phyloP scores from a whole-genome alignment of 2,329 filamentous ascomycete genomes.

The Colletotrichum sp. region DNA sequence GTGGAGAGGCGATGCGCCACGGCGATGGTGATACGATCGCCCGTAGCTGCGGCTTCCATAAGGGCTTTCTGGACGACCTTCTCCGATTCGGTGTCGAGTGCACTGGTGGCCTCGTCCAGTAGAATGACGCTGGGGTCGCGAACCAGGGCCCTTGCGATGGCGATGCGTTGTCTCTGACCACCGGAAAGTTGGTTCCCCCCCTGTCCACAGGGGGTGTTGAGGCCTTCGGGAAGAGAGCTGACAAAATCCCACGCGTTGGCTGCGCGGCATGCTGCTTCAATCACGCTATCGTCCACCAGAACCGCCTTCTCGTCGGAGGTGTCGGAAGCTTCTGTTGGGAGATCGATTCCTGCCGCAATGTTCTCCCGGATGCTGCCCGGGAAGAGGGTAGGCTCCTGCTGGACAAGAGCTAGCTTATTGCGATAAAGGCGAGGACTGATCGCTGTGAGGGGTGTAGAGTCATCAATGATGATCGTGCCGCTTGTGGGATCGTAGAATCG shows the following conservation, averaged over 20 bases:
- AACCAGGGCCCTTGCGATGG: slow-evolving; percentile 74
- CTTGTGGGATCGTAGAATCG: slow-evolving; percentile 29
- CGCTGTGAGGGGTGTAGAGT: neutral
- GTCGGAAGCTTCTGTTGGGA: neutral
- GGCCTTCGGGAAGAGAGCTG: slow-evolving; percentile 56
- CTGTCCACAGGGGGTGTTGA: slow-evolving; percentile 68
- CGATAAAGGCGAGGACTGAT: neutral
- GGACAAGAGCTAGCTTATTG: slow-evolving; percentile 1
- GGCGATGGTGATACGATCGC: slow-evolving; percentile 16
- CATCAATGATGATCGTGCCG: slow-evolving; percentile 1
- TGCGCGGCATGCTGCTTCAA: slow-evolving; percentile 55
- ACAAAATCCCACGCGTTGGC: slow-evolving; percentile 65
- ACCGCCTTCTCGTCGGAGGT: neutral
- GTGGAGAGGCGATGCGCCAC: slow-evolving; percentile 23
- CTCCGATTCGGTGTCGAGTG: slow-evolving; percentile 70
- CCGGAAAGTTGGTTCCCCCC: slow-evolving; percentile 73
- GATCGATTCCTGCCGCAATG: slow-evolving; percentile 50
- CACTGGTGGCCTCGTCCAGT: slow-evolving; percentile 73
- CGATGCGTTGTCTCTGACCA: slow-evolving; percentile 74
- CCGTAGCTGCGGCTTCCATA: slow-evolving; percentile 31
- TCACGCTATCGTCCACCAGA: slow-evolving; percentile 35
- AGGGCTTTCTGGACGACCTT: slow-evolving; percentile 68
- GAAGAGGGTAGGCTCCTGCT: slow-evolving; percentile 18
- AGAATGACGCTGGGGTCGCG: slow-evolving; percentile 70
- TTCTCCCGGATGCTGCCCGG: slow-evolving; percentile 60